Base-by-base conservation (phyloP, 306 rosid genomes). In the Sphenostylis stenocarpa region DNA sequence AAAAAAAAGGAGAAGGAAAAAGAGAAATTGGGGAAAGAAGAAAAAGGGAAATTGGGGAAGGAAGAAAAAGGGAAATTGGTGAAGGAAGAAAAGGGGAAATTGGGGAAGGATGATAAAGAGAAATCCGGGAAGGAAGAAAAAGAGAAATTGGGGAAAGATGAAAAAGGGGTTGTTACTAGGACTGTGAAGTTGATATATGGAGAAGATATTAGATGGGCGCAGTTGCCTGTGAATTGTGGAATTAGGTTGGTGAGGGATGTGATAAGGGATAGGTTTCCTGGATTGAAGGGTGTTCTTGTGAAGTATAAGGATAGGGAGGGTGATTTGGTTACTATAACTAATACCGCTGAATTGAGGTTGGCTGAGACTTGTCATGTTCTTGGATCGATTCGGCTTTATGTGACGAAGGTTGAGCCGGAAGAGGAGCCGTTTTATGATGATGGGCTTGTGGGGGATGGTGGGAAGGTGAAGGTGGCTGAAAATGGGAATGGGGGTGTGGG, bases 131-230 rank as follows among this genome's bases (percentile, higher is more conserved):
- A 75, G 81, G 83, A 84, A 73, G 84, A 84, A 56, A 83, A 79
- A 53, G 72, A 8, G 44, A 36, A 64, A 29, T 14, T 14, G 23
- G 34, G 15, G 3, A 72, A 73, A 76, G 73, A 86, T 70, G 89
- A 90, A 70, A 85, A 81, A 49, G 67, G 21, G 19, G 90, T 78
- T 20, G 75, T 86, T 10, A 60, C 67, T 60, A 94, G 86, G 91
- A 90, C 91, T 4, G 97, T 92, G 48, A 94, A 94, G 85, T 83
- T 94, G 89, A 91, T 94, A 31, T 86, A 81, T 15, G 96, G 97
- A 72, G 97, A 94, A 73, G 98, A 94, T 81, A 94, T 94, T 72
- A 91, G 97, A 76, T 89, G 90, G 88, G 98, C 89, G 0, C 91
- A 90, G 31, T 77, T 94, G 53, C 97, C 96, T 10, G 67, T 67